Percentiles rank a stretch among this genome's conserved stretches.
Evolutionary conservation across 2,329 filamentous ascomycete genomes (phyloP).

Genomic region (Cladosporium sp.): DNA sequence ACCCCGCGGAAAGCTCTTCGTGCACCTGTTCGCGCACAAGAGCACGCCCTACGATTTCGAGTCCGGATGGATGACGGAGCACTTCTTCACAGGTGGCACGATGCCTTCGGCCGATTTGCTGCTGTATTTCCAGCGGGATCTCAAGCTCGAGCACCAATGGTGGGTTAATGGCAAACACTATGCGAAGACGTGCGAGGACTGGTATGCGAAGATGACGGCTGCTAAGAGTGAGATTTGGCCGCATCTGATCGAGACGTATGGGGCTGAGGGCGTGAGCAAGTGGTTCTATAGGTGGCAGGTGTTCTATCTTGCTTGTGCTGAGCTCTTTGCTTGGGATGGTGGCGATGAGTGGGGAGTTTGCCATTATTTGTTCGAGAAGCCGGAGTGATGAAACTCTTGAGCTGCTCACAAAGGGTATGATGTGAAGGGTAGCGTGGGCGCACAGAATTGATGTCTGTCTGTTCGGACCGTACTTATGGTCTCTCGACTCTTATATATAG

Average conservation of each 20-base stretch:
- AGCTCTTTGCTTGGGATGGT: conserved; percentile 66
- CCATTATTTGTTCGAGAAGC: conserved; percentile 68
- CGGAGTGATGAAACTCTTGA: conserved; percentile 3
- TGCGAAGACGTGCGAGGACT: conserved; percentile 70
- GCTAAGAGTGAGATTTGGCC: conserved; percentile 65
- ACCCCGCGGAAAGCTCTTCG: conserved; percentile 66
- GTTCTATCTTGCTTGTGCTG: conserved; percentile 71
- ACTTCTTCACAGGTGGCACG: conserved; percentile 73
- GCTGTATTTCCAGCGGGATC: conserved; percentile 65
- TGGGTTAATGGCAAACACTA: conserved; percentile 71
- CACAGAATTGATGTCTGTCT: neutral
- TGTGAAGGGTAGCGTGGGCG: neutral
- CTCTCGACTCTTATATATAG: neutral
- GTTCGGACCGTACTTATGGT: neutral
- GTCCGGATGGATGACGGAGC: conserved; percentile 71
- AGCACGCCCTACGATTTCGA: conserved; percentile 70
- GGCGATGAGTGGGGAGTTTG: conserved; percentile 69
- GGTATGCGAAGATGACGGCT: conserved; percentile 62
- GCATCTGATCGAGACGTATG: conserved; percentile 66
- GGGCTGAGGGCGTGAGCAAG: conserved; percentile 58
- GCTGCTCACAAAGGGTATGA: neutral
- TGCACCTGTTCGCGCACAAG: conserved; percentile 68
- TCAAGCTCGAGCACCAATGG: conserved; percentile 65
- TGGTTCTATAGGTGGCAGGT: conserved; percentile 74
- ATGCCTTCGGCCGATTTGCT: conserved; percentile 70